These are phyloP conservation scores for Suillus placidus DNA, from an alignment of 768 basidiomycete species.

Conservation along the genomic window DNA sequence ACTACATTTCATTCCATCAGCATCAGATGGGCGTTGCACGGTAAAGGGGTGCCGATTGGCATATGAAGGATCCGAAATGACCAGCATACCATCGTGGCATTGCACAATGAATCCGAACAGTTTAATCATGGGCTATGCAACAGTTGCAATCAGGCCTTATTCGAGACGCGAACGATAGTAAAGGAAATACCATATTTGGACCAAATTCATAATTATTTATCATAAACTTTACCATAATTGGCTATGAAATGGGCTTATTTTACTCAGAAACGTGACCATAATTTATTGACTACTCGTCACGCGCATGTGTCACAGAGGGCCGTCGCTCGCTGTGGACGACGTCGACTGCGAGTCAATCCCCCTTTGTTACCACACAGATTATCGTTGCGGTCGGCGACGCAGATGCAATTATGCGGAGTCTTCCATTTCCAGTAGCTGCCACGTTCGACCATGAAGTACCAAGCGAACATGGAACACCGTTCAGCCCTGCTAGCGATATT, in stretches of 20 bases:
- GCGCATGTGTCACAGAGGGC: slow-evolving; percentile 32
- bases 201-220: not conserved
- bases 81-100: not conserved
- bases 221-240: too few species aligned
- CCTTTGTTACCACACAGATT: slow-evolving; percentile 18
- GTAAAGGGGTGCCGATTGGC: not conserved
- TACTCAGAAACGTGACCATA: slow-evolving; percentile 30
- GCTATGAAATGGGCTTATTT: slow-evolving; percentile 11
- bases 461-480: slow-evolving; percentile 62
- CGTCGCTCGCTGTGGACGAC: slow-evolving; percentile 40
- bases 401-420: slow-evolving; percentile 53
- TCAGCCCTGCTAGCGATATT: slow-evolving; percentile 63
- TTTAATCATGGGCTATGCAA: not conserved
- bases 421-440: slow-evolving; percentile 50
- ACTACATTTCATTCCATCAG: not conserved
- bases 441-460: slow-evolving; percentile 56
- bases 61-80: slow-evolving; percentile 4
- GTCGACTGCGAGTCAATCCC: slow-evolving; percentile 34
- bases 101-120: not conserved
- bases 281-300: slow-evolving; percentile 31
- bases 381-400: slow-evolving; percentile 18
- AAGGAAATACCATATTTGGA: not conserved
- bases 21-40: slow-evolving; percentile 1
- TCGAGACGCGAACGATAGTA: not conserved
- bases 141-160: not conserved